Evolutionary conservation across 2,329 filamentous ascomycete genomes (phyloP).

Genomic region (Didymosphaeria variabile): DNA sequence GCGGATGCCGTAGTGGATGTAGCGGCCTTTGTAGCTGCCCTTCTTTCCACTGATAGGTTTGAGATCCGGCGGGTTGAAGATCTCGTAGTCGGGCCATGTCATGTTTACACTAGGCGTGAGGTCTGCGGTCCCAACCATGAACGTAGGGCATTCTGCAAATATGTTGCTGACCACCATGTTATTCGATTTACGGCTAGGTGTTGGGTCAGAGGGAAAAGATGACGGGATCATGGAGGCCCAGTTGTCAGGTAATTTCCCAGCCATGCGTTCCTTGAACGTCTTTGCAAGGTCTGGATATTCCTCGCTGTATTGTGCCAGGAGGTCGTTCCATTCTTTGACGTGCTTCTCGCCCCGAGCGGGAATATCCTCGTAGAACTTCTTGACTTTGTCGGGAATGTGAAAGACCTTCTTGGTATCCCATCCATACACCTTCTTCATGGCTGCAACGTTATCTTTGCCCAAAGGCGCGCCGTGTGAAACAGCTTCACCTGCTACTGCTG

Average conservation of each 20-base stretch:
- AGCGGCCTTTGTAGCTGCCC: conserved; percentile 64
- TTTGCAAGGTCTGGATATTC: conserved; percentile 59
- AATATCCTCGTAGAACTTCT: conserved; percentile 61
- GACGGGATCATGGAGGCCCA: conserved; percentile 62
- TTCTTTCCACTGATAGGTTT: conserved; percentile 57
- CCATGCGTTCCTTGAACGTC: conserved; percentile 59
- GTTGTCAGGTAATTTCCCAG: conserved; percentile 58
- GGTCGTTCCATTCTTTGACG: conserved; percentile 59
- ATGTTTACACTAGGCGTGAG: conserved; percentile 62
- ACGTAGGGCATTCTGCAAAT: conserved; percentile 84
- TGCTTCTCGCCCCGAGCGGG: conserved; percentile 57
- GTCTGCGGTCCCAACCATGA: conserved; percentile 78
- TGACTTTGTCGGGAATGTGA: conserved; percentile 55
- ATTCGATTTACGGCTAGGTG: conserved; percentile 61
- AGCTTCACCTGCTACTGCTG: conserved; percentile 54
- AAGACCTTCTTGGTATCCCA: conserved; percentile 59
- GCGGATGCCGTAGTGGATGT: conserved; percentile 54
- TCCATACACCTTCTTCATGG: conserved; percentile 60
- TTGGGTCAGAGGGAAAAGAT: conserved; percentile 58
- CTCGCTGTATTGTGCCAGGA: conserved; percentile 54
- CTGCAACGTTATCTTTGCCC: conserved; percentile 60
- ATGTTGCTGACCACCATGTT: conserved; percentile 61
- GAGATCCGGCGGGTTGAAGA: conserved; percentile 56
- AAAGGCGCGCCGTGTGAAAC: conserved; percentile 67
- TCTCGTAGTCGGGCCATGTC: conserved; percentile 60